phyloP scores from a whole-genome alignment of 371 early-diverging fungal species.

The Apophysomyces ossiformis region DNA sequence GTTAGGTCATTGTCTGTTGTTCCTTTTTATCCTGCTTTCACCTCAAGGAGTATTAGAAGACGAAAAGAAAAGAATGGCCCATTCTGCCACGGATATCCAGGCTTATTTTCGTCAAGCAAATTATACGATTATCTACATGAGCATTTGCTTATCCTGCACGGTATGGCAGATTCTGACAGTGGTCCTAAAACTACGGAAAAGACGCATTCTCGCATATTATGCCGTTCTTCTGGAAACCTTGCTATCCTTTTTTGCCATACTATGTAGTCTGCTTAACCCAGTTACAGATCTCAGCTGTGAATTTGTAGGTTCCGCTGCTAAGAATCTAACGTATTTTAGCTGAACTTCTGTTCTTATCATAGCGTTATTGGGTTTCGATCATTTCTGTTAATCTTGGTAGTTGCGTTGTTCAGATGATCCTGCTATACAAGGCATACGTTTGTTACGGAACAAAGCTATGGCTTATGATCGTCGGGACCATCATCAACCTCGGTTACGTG shows the following conservation, averaged over 20 bases:
- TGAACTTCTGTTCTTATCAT: background rate
- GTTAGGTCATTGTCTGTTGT: too few relatives aligned
- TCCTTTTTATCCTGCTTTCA: background rate
- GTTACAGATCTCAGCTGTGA: conserved; percentile 33
- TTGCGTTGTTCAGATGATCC: conserved; percentile 44
- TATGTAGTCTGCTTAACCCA: conserved; percentile 42
- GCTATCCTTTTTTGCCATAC: conserved; percentile 36
- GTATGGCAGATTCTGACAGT: conserved; percentile 44
- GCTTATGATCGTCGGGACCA: conserved; percentile 40
- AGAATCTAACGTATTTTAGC: background rate
- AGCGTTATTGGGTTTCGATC: conserved; percentile 55
- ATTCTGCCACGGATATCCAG: too few relatives aligned
- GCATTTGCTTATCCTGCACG: conserved; percentile 40
- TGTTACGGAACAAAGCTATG: conserved; percentile 41
- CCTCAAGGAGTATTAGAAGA: background rate
- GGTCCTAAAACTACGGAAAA: conserved; percentile 20
- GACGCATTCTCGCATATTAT: conserved; percentile 37
- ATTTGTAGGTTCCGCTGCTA: conserved; percentile 22
- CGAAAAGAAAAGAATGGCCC: too few relatives aligned
- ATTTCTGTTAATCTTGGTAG: conserved; percentile 47
- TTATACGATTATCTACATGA: conserved; percentile 41
- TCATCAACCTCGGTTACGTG: conserved; percentile 45
- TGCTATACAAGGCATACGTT: conserved; percentile 53
- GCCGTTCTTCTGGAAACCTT: conserved; percentile 36
- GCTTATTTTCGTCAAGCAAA: conserved; percentile 17